Percentiles rank a stretch among this genome's conserved stretches.
Conservation (phyloP, 2,329 filamentous ascomycete genomes). For the Chrysoporthe austroafricana region DNA sequence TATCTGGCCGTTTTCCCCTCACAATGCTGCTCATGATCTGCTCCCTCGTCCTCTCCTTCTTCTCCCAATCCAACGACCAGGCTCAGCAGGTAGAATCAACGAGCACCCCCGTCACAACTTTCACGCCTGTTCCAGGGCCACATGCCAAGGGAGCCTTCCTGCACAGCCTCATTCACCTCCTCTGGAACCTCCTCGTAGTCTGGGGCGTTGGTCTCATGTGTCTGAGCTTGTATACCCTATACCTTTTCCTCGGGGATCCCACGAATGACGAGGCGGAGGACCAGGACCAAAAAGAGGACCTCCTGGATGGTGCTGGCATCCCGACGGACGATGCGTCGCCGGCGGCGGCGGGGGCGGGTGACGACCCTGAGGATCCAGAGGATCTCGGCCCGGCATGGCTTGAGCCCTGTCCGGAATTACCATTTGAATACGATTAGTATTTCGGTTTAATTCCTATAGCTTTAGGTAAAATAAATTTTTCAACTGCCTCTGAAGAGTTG, state of each 20-base stretch:
- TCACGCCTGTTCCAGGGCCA: neutral
- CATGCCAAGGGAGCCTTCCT: neutral
- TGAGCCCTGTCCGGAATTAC: neutral
- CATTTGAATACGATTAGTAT: neutral
- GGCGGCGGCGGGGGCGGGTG: too few relatives aligned
- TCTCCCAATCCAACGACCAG: neutral
- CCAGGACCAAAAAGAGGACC: neutral
- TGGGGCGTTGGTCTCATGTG: neutral
- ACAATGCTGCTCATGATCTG: neutral
- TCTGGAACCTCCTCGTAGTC: neutral
- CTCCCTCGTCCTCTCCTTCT: neutral
- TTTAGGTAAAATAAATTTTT: too few relatives aligned
- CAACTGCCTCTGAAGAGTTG: too few relatives aligned
- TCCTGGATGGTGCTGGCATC: neutral
- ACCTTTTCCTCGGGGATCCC: neutral
- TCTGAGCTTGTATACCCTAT: neutral
- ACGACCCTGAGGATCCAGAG: neutral
- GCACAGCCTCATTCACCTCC: neutral
- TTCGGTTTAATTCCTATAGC: too few relatives aligned
- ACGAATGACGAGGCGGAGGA: neutral
- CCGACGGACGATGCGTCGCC: neutral
- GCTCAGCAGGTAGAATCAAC: neutral
- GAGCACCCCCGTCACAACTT: neutral
- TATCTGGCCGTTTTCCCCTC: neutral
- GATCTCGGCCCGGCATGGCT: neutral